Conservation (phyloP, 805 yeast genomes). For the Myxozyma lipomycoides region DNA sequence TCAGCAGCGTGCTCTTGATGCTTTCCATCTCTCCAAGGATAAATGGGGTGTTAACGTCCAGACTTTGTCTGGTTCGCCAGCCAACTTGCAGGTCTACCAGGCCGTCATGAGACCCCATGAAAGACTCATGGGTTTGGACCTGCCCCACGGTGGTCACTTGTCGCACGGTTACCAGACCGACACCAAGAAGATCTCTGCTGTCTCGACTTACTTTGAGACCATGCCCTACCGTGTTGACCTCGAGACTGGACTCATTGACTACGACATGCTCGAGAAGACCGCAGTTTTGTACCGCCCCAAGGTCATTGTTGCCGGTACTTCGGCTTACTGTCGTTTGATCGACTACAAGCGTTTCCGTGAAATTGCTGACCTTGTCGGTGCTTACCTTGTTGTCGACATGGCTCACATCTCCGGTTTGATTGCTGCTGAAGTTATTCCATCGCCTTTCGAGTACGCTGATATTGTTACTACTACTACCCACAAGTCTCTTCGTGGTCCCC, state of each 20-base stretch:
- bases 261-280: constrained; percentile 87
- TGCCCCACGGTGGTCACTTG: constrained; percentile 98
- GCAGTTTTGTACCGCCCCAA: constrained; percentile 94
- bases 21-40: constrained; percentile 73
- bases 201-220: constrained; percentile 94
- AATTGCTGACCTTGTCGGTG: constrained; percentile 96
- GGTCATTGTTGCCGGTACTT: constrained; percentile 94
- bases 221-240: constrained; percentile 96
- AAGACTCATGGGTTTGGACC: constrained; percentile 94
- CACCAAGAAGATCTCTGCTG: constrained; percentile 87
- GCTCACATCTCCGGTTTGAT: constrained; percentile 96
- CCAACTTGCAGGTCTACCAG: constrained; percentile 93
- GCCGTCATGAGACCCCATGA: constrained; percentile 94
- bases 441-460: constrained; percentile 96
- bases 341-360: constrained; percentile 95
- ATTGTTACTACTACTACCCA: constrained; percentile 98
- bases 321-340: constrained; percentile 94
- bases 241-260: constrained; percentile 91
- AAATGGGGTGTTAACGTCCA: constrained; percentile 99
- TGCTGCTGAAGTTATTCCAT: constrained; percentile 91
- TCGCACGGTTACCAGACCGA: constrained; percentile 98
- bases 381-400: constrained; percentile 94
- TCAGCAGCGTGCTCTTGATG: constrained; percentile 89
- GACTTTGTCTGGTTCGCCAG: constrained; percentile 95
- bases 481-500: constrained; percentile 97